Conservation (phyloP, 2,329 filamentous ascomycete species). For the Balansia obtecta region DNA sequence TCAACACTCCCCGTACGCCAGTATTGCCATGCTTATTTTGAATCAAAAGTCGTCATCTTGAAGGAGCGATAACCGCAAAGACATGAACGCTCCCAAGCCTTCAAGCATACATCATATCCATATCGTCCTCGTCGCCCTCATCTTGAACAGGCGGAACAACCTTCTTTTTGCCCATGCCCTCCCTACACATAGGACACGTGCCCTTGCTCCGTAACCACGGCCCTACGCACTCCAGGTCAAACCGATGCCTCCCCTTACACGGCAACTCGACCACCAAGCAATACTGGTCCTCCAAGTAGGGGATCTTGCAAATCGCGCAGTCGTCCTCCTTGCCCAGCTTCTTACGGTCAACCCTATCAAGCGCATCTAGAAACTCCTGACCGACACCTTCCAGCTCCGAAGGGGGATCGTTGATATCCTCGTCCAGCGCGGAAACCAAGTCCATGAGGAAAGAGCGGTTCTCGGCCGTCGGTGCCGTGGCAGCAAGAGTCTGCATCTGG, state of each 20-base stretch:
- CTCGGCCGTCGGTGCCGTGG: slow-evolving; percentile 32
- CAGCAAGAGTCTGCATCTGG: slow-evolving; percentile 40
- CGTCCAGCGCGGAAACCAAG: slow-evolving; percentile 35
- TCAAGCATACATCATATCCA: slow-evolving; percentile 34
- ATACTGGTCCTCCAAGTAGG: slow-evolving; percentile 48
- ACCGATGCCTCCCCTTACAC: slow-evolving; percentile 44
- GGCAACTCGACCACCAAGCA: slow-evolving; percentile 52
- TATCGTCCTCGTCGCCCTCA: slow-evolving; percentile 38
- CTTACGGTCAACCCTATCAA: slow-evolving; percentile 46
- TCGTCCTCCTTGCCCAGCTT: slow-evolving; percentile 35
- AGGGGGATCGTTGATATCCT: slow-evolving; percentile 40
- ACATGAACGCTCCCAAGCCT: background rate
- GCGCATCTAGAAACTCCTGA: slow-evolving; percentile 45
- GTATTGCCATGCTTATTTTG: background rate
- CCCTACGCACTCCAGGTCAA: slow-evolving; percentile 55
- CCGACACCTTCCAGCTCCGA: slow-evolving; percentile 39
- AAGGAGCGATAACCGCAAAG: background rate
- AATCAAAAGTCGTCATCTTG: background rate
- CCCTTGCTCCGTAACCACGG: slow-evolving; percentile 54
- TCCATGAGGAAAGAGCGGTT: slow-evolving; percentile 38
- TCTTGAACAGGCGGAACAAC: slow-evolving; percentile 26
- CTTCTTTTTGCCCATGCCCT: slow-evolving; percentile 45
- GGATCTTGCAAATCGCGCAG: slow-evolving; percentile 52
- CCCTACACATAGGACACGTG: slow-evolving; percentile 50
- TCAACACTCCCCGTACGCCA: background rate